Base-by-base conservation (phyloP, 140 eudicot genomes). In the Oenanthe javanica region DNA sequence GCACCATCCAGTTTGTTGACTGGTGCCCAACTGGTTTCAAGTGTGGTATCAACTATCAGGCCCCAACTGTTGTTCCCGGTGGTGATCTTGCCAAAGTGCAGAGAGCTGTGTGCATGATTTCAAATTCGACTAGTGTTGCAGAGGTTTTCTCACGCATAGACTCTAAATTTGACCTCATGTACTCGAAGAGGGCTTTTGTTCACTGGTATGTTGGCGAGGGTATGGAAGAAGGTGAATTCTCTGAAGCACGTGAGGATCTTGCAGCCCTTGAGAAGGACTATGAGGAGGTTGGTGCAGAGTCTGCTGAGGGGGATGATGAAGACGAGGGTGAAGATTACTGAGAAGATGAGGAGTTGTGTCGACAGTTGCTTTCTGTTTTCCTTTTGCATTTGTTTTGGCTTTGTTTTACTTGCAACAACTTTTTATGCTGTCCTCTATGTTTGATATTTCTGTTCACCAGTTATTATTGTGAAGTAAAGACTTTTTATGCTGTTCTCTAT, bases 171-270 rank as follows among this genome's bases (percentile, higher is more conserved):
- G 82, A 79, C 51, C 76, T 79, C 49, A 79, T 79, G 82, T 79
- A 79, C 71, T 36, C 82, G 4, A 79, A 79, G 82, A 47, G 82
- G 31, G 82, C 82, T 27, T 79, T 79, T n/a, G 82, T 79, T 71
- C 82, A 79, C 75, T 79, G 82, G 82, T 79, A 79, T 49, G 82
- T 79, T 48, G 82, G 82, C 3, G 82, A 79, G 77, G 82, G 82
- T 1, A 79, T 79, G 82, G 82, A 79, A 73, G 82, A 79, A 66
- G 76, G 76, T 67, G 82, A 79, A 38, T 79, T 79, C 47, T 64
- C 64, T 27, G 82, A 79, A 66, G 82, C 82, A 14, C 75, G 82
- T 25, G 82, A 79, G 82, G 82, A 79, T 79, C 82, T 79, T 45
- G 82, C 76, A 15, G 82, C 82, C 50, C 75, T 79, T 51, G 82